These are phyloP conservation scores for Clonostachys rosea DNA, from an alignment of 2,329 filamentous ascomycete species.

Conservation along the genomic window DNA sequence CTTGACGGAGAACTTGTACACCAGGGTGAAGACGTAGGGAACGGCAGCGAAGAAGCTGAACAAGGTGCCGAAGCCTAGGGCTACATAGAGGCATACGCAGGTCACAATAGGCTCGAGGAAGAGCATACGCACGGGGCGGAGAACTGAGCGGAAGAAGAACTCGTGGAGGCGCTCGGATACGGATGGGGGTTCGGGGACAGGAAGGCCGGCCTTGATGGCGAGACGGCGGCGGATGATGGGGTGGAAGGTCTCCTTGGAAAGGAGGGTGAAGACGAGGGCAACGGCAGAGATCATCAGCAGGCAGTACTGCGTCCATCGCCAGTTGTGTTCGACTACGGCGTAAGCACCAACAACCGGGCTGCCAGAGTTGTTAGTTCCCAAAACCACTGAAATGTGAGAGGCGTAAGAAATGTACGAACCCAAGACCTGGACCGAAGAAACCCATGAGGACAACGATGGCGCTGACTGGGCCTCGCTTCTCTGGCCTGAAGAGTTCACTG, in stretches of 20 bases:
- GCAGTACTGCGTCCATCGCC: constrained; percentile 40
- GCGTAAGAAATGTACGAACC: constrained; percentile 19
- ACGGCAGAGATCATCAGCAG: constrained; percentile 38
- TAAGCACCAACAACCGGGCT: constrained; percentile 44
- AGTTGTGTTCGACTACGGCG: constrained; percentile 34
- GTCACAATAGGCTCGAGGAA: constrained; percentile 59
- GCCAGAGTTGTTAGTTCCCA: neutral
- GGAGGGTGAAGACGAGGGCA: constrained; percentile 23
- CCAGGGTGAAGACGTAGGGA: constrained; percentile 37
- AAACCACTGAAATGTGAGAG: too few species aligned
- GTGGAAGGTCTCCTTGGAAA: constrained; percentile 53
- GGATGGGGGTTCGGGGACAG: constrained; percentile 6
- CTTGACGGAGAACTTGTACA: constrained; percentile 38
- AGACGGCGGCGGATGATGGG: constrained; percentile 37
- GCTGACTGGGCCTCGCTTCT: constrained; percentile 28
- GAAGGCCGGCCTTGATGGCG: constrained; percentile 25
- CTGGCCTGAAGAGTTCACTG: constrained; percentile 39
- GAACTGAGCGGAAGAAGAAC: constrained; percentile 35
- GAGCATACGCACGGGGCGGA: constrained; percentile 53
- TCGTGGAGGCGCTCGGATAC: constrained; percentile 9
- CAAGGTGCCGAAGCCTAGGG: constrained; percentile 45
- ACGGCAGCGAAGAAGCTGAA: constrained; percentile 49
- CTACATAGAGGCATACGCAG: constrained; percentile 44
- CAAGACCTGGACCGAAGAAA: constrained; percentile 46
- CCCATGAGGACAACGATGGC: constrained; percentile 40